Evolutionary conservation across 1,284 basidiomycete genomes (phyloP), one percentile per base, ranked within the genome.

Genomic region (Schizophyllum commune): DNA sequence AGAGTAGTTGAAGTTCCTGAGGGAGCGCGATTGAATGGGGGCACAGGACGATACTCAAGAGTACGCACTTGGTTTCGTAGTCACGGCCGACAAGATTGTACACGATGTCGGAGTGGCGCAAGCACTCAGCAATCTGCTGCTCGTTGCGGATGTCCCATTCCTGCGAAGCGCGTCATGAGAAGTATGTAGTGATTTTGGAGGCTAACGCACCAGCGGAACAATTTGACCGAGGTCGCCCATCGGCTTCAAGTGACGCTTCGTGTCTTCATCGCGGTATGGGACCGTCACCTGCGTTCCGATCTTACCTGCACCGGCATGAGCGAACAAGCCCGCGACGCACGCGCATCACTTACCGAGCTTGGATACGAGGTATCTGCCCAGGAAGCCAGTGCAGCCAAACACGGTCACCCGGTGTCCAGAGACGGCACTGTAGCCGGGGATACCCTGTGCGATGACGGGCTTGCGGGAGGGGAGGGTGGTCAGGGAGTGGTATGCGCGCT

Each of bases 181-280:
- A 52, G 59, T 57, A 57, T 61, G 56, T 51, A 34, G 57, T 55
- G 22, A 58, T 15, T 21, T 53, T 19, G 21, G 19, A 57, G 27
- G 9, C 52, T 32, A 47, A 75, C 83, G 69, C 65, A 95, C 94
- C 86, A 98, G 87, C 65, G 94, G 88, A 61, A 98, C 92, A 66
- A 99, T 90, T 79, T 98, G 95, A 32, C 97, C 97, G 61, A 99
- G 82, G 78, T 99, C 97, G 58, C 97, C 97, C 84, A 91, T 93
- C 8, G 93, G 89, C 76, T 89, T 92, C 71, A 99, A 79, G 72
- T 92, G 86, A 64, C 97, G 83, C 74, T 92, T 95, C 72, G 94
- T 90, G 72, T 99, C 95, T 73, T 96, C 94, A 68, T 98, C 95
- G 34, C 97, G 85, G 80, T 98, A 98, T 9, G 97, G 96, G 61